Evolutionary conservation across 371 early-diverging fungal species (phyloP), one percentile per base, ranked within the genome.

Genomic region (Smittium culicis): DNA sequence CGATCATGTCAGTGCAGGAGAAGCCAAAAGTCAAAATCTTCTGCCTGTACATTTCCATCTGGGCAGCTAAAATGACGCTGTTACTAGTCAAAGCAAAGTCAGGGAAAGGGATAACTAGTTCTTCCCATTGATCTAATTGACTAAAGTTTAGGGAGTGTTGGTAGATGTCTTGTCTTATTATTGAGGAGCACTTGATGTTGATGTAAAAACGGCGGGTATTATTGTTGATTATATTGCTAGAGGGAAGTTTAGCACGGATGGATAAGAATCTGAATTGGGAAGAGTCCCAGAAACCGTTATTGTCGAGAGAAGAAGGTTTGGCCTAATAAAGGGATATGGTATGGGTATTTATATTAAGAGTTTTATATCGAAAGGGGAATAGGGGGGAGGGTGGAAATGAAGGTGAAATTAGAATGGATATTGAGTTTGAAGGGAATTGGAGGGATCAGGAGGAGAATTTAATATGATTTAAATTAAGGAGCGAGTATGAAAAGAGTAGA

Each of bases 11-110:
- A 64, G 89, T 83, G 11, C 93, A 69, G 16, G 92, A 91, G 35
- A 96, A 81, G 8, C 96, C 96, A 17, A 96, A 85, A 0, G 89
- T 90, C 73, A 88, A 88, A 69, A 96, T 84, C 67, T 84, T 83
- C 68, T 89, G 81, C 35, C 93, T 81, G 69, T 85, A 85, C 87
- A 96, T 91, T 24, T 81, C 81, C 25, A 91, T 80, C 73, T 96
- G 93, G 25, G 87, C 81, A 57, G 89, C 87, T 68, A 92, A 86
- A 64, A 90, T 83, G 66, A 85, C 83, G 31, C 94, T 92, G 68
- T 93, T 87, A 70, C 86, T 87, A 1, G 94, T 94, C 63, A 92
- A 79, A 30, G 93, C 86, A 72, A 96, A 96, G 72, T 91, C 90
- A 35, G 85, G 83, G 73, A 94, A 92, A 3, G 94, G 94, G 64